These are phyloP conservation scores for Tolypocladium sp. DNA, from an alignment of 2,329 filamentous ascomycete genomes.

Conservation along the genomic window DNA sequence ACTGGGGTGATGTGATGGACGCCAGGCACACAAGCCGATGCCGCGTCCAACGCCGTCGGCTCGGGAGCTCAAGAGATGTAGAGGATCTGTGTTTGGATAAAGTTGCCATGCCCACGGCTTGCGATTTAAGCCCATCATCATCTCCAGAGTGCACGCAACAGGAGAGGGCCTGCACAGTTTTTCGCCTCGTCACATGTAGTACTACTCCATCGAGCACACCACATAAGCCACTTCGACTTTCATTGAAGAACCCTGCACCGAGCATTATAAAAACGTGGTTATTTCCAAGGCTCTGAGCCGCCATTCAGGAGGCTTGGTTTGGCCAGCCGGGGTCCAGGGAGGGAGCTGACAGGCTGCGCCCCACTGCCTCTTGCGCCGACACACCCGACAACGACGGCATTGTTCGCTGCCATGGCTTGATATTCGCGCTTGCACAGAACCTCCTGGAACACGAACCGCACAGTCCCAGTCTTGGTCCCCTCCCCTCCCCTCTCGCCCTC, in stretches of 20 bases:
- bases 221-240: background rate
- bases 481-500: background rate
- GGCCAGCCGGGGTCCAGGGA: background rate
- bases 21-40: background rate
- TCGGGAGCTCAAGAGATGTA: background rate
- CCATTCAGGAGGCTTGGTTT: background rate
- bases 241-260: no score
- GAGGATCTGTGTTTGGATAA: background rate
- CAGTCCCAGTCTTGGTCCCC: background rate
- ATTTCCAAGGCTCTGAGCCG: background rate
- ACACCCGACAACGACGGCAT: background rate
- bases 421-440: no score
- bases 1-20: constrained; percentile 12
- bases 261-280: background rate
- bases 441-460: background rate
- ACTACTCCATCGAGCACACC: background rate
- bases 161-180: background rate
- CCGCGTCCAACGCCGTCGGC: background rate
- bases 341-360: background rate
- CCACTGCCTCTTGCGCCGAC: background rate
- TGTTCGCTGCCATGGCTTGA: background rate
- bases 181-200: background rate
- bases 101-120: background rate
- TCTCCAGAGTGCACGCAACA: background rate
- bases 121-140: background rate